Evolutionary conservation across 345 rosid species (phyloP), one percentile per base, ranked within the genome.

Genomic region (Clarkia xantiana): DNA sequence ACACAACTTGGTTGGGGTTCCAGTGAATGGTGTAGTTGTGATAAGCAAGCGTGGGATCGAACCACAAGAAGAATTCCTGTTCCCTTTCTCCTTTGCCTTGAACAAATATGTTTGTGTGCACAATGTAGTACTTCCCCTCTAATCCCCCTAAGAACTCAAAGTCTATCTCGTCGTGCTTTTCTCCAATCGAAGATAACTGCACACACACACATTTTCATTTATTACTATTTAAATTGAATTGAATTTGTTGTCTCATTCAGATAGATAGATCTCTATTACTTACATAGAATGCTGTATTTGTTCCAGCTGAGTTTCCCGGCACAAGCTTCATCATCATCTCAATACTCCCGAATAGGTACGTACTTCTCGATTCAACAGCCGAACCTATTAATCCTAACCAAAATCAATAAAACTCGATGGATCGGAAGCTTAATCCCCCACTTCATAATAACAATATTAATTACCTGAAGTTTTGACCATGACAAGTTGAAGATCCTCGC

Each of bases 11-110:
- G 11, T 66, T 48, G 16, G 63, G 67, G 29, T 56, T 52, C 66
- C 66, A 62, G 39, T 53, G 64, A 18, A 87, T 77, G 43, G 94
- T 87, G 63, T 84, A 79, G 69, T 84, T 83, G 67, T 87, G 88
- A 67, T 58, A 87, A 68, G 75, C 78, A 45, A 62, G 70, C 65
- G 66, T 60, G 1, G 73, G 69, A 57, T 69, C 73, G 42, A 69
- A 69, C 69, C 73, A 69, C 3, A 60, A 48, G 49, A 45, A 45
- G 45, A 67, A 62, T 14, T 65, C 61, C 39, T 67, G 71, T 25
- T 67, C 71, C 43, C 40, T 67, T 60, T 59, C 69, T 65, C 94
- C 87, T 15, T 56, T 66, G 49, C 90, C 94, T 71, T 72, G 71
- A 11, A 73, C 62, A 46, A 55, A 83, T 42, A 83, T 57, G 62